Conservation (phyloP, 768 basidiomycete species). For the Tylopilus intermedius region DNA sequence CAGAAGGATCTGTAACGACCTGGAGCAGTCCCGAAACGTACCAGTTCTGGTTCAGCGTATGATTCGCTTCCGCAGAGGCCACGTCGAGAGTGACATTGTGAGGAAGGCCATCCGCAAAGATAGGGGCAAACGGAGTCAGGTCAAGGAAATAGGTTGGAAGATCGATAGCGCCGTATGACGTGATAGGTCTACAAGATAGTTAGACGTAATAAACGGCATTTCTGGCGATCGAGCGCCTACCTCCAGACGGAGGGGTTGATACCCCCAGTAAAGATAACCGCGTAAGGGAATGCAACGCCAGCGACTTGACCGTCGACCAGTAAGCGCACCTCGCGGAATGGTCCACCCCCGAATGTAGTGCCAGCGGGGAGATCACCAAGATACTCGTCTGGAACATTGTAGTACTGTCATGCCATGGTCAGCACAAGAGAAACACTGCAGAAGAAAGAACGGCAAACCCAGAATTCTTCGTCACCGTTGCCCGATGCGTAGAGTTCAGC, state of each 20-base stretch:
- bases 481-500: slow-evolving; percentile 73
- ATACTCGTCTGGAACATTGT: slow-evolving; percentile 60
- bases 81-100: slow-evolving; percentile 74
- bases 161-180: slow-evolving; percentile 72
- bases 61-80: slow-evolving; percentile 60
- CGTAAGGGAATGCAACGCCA: slow-evolving; percentile 54
- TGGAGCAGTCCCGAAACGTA: slow-evolving; percentile 68
- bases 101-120: slow-evolving; percentile 60
- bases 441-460: slow-evolving; percentile 43
- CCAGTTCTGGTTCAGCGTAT: slow-evolving; percentile 71
- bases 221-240: slow-evolving; percentile 29
- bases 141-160: slow-evolving; percentile 76
- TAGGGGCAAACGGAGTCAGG: slow-evolving; percentile 70
- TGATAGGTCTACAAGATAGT: slow-evolving; percentile 50
- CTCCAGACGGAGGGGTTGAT: slow-evolving; percentile 67
- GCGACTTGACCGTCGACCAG: slow-evolving; percentile 53
- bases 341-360: slow-evolving; percentile 43
- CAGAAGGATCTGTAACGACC: slow-evolving; percentile 61
- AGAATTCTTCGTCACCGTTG: slow-evolving; percentile 68
- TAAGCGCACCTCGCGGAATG: slow-evolving; percentile 60
- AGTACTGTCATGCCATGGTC: slow-evolving; percentile 44
- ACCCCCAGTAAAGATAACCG: slow-evolving; percentile 69
- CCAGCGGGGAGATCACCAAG: slow-evolving; percentile 48
- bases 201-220: neutral
- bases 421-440: neutral